Conservation (phyloP, 441 rosid species). For the Populus tomentosa region DNA sequence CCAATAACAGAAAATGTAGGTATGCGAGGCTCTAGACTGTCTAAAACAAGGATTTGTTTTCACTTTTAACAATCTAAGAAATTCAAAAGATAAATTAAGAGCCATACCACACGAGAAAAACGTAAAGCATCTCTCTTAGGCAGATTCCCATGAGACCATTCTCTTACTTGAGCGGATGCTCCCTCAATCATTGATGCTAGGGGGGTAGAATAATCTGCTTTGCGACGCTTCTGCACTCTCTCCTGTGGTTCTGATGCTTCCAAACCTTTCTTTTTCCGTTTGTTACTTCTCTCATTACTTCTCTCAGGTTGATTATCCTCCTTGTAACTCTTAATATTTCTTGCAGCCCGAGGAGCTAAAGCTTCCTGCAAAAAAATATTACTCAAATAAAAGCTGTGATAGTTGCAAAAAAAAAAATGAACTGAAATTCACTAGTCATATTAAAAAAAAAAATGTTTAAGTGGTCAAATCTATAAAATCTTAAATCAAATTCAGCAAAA, state of each 20-base stretch:
- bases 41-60: not conserved
- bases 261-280: slow-evolving; percentile 80
- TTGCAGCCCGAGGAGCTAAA: slow-evolving; percentile 95
- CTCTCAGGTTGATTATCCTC: slow-evolving; percentile 68
- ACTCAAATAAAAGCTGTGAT: not conserved
- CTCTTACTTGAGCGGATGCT: slow-evolving; percentile 92
- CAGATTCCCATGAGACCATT: slow-evolving; percentile 95
- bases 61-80: not conserved
- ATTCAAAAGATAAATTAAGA: not conserved
- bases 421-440: not conserved
- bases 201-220: slow-evolving; percentile 63
- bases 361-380: slow-evolving; percentile 55
- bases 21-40: not conserved
- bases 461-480: not conserved
- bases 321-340: slow-evolving; percentile 83
- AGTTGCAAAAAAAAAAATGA: not conserved
- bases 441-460: not conserved
- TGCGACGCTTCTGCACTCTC: slow-evolving; percentile 76
- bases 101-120: slow-evolving; percentile 84
- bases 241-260: slow-evolving; percentile 65
- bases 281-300: slow-evolving; percentile 31
- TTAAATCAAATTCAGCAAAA: slow-evolving; percentile 9
- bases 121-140: slow-evolving; percentile 97
- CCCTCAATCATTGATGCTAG: slow-evolving; percentile 78
- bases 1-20: not conserved